Conservation (phyloP, 75 land plant species). For the Pinus albicaulis region DNA sequence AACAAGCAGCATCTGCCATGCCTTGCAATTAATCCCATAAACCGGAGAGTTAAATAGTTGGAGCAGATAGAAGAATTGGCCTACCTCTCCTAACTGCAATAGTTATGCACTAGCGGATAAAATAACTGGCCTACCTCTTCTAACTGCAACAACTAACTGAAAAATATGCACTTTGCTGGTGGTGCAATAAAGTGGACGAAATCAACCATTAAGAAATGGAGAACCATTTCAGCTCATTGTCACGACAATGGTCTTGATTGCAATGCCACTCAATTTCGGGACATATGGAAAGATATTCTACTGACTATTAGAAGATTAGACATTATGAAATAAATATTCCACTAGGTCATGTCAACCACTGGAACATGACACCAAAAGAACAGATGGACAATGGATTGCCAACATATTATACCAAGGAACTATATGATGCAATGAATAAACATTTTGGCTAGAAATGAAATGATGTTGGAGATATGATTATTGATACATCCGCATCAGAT, state of each 20-base stretch:
- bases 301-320: constrained; percentile 7
- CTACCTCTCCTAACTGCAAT: too few relatives aligned
- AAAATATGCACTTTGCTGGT: constrained; percentile 1
- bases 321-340: constrained; percentile 3
- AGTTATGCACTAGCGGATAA: too few relatives aligned
- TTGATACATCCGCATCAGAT: too few relatives aligned
- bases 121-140: too few relatives aligned
- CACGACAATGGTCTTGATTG: constrained; percentile 12
- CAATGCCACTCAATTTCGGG: constrained; percentile 8
- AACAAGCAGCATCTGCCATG: too few relatives aligned
- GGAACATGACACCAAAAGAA: background rate
- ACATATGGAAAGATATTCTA: constrained; percentile 8
- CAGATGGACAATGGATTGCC: background rate
- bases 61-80: too few relatives aligned
- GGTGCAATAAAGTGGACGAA: constrained; percentile 11
- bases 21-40: too few relatives aligned
- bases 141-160: background rate
- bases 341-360: too few relatives aligned
- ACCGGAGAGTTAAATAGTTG: too few relatives aligned
- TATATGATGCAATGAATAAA: background rate
- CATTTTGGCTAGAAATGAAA: too few relatives aligned
- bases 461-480: too few relatives aligned
- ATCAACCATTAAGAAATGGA: constrained; percentile 13
- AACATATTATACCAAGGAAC: background rate
- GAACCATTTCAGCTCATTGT: constrained; percentile 9